A percentile compares a stretch with the other conserved stretches of the same genome.
phyloP scores from a whole-genome alignment of 106 monocot genomes.

The Acanthochlamys bracteata region DNA sequence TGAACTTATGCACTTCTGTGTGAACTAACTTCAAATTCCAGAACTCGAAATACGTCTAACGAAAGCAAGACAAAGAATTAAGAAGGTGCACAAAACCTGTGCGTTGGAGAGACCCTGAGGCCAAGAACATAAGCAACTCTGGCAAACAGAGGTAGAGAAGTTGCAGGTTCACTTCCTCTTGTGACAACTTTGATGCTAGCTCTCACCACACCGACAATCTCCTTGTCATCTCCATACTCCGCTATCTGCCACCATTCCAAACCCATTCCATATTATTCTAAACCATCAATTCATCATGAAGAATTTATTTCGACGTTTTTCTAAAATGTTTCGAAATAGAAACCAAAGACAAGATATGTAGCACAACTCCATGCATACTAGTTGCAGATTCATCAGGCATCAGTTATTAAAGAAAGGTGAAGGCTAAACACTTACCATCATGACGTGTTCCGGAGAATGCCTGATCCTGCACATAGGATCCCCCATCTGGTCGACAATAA shows the following conservation, averaged over 20 bases:
- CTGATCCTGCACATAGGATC: constrained; percentile 51
- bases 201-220: constrained; percentile 43
- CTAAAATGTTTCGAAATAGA: no score
- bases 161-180: constrained; percentile 9
- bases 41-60: background rate
- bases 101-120: constrained; percentile 41
- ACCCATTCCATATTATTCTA: background rate
- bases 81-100: constrained; percentile 24
- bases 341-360: no score
- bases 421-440: constrained; percentile 36
- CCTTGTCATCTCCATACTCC: constrained; percentile 41
- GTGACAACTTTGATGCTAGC: constrained; percentile 39
- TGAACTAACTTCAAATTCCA: no score
- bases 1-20: no score
- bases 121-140: constrained; percentile 61
- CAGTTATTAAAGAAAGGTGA: background rate
- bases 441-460: constrained; percentile 35
- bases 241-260: constrained; percentile 34
- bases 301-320: no score
- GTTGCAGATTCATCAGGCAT: background rate
- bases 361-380: background rate
- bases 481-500: constrained; percentile 41
- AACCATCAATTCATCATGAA: no score
- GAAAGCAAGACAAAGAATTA: background rate
- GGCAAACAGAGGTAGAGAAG: constrained; percentile 11